Evolutionary conservation across 768 basidiomycete genomes (phyloP), one percentile per base, ranked within the genome.

Genomic region (Daedaleopsis sinensis): DNA sequence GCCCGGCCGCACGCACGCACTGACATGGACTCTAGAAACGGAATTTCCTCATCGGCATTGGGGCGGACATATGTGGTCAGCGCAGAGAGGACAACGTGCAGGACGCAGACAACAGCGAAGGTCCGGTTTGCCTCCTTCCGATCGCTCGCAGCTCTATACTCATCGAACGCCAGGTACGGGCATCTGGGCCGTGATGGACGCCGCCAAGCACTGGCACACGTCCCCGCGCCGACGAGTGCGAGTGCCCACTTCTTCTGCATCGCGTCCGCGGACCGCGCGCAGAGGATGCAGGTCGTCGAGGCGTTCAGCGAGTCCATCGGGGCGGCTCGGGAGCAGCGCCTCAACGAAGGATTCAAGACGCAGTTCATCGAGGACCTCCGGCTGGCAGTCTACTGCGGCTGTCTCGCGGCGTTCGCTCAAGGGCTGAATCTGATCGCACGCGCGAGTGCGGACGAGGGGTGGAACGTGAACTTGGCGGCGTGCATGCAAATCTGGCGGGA

Each of bases 231-330:
- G 35, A 69, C 65, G 43, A 69, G 67, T 32, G 54, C 68, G 35
- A 61, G 57, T 27, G 67, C 65, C 13, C 68, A 70, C 58, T 68
- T 70, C 46, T 58, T 67, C 54, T 65, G 68, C 23, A 62, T 69
- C 56, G 64, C 65, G n/a, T 67, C 68, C 27, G 50, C 68, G 11
- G 65, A 70, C 59, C 65, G 68, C 18, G 64, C 63, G 4, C 46
- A 63, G 38, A 58, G 68, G 44, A 64, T 69, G 52, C 16, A 54
- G 32, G 63, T 67, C 16, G 64, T 55, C 21, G 53, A 65, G 24
- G 62, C 43, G 38, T 62, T 68, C 24, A 59, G 60, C 16, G 37
- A 62, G 36, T 39, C 42, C 27, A 53, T 61, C 8, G 62, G 61
- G 1, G 62, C 58, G 18, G 64, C 61, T 23, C 39, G 61, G 50